Evolutionary conservation across 2,329 filamentous ascomycete species (phyloP).

Genomic region (Gaeumannomyces tritici): DNA sequence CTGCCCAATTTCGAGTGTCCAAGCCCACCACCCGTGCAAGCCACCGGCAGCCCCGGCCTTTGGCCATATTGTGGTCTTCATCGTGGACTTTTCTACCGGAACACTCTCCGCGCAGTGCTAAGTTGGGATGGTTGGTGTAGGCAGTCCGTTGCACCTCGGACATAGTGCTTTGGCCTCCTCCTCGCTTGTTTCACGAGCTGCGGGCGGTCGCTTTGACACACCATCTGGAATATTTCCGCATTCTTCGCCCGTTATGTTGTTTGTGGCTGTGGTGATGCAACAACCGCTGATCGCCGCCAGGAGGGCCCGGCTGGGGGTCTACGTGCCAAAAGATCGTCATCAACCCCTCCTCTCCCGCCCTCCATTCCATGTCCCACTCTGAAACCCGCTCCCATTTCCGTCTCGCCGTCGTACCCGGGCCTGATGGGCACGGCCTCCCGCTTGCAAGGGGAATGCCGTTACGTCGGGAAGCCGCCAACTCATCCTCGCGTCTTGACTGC

Average conservation of each 20-base stretch:
- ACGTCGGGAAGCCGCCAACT: neutral
- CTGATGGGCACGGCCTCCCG: neutral
- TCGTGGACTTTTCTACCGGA: too few species aligned
- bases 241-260: neutral
- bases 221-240: neutral
- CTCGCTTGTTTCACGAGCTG: neutral
- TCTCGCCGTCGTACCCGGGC: too few species aligned
- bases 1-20: neutral
- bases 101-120: neutral
- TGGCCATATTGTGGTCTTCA: too few species aligned
- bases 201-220: neutral
- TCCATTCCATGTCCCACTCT: too few species aligned
- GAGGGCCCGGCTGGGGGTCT: too few species aligned
- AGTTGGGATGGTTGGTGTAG: neutral
- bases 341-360: too few species aligned
- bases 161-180: neutral
- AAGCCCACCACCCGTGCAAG: neutral
- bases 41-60: too few species aligned
- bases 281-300: too few species aligned
- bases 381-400: too few species aligned
- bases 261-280: too few species aligned
- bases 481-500: neutral
- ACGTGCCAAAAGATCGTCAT: too few species aligned
- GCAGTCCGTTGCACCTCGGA: neutral
- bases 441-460: neutral